Evolutionary conservation across 306 rosid genomes (phyloP).

Genomic region (Prunus campanulata): DNA sequence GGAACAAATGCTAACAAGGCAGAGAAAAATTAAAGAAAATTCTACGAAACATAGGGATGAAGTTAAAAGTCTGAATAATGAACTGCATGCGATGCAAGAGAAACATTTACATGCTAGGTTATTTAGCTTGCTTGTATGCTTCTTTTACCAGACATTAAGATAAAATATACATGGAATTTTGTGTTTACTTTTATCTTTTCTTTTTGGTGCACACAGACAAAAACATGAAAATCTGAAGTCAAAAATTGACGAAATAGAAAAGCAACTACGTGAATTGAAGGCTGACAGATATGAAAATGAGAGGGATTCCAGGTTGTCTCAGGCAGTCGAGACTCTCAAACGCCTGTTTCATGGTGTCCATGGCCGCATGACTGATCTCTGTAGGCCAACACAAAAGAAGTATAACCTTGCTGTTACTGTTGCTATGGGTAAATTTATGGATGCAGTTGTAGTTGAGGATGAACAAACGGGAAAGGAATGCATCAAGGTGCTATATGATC

Average conservation of each 20-base stretch:
- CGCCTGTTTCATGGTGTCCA: conserved; percentile 96
- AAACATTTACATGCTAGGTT: conserved; percentile 79
- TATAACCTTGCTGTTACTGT: conserved; percentile 96
- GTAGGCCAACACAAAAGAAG: conserved; percentile 94
- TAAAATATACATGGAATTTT: not conserved
- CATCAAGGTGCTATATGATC: conserved; percentile 67
- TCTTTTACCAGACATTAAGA: not conserved
- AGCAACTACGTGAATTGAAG: conserved; percentile 86
- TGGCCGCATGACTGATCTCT: conserved; percentile 98
- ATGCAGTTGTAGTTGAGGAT: conserved; percentile 95
- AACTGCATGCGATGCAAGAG: conserved; percentile 66
- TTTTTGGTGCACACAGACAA: conserved; percentile 44
- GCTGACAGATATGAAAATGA: conserved; percentile 96
- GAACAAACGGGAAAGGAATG: conserved; percentile 99
- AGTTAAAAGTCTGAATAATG: conserved; percentile 53
- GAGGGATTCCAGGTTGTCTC: conserved; percentile 90
- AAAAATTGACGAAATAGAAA: conserved; percentile 75
- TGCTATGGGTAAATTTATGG: conserved; percentile 99
- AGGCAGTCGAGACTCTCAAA: conserved; percentile 96
- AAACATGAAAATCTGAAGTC: conserved; percentile 70
- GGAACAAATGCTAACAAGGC: conserved; percentile 71
- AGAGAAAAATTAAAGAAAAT: conserved; percentile 58
- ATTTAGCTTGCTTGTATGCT: conserved; percentile 12
- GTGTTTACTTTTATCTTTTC: not conserved
- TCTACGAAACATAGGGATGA: conserved; percentile 53